Percentiles rank a stretch among this genome's conserved stretches.
These are phyloP conservation scores for Paecilomyces sp. DNA, from an alignment of 2,329 filamentous ascomycete species.

Conservation along the genomic window DNA sequence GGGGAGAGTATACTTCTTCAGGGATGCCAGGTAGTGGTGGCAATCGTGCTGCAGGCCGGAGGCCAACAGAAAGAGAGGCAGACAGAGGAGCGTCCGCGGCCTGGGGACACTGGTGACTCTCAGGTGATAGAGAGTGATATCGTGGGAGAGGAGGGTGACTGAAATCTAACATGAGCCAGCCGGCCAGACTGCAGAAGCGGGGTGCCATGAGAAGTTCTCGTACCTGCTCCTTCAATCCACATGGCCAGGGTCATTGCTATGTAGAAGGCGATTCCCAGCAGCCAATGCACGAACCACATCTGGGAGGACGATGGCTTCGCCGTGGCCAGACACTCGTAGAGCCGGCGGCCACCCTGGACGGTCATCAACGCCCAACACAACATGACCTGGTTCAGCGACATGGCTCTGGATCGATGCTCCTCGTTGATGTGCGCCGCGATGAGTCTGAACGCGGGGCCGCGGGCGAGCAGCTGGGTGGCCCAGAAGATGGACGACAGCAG, in stretches of 20 bases:
- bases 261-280: slow-evolving; percentile 74
- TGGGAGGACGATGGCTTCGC: slow-evolving; percentile 60
- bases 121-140: slow-evolving; percentile 26
- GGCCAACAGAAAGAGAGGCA: slow-evolving; percentile 61
- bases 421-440: slow-evolving; percentile 38
- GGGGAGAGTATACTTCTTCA: slow-evolving; percentile 80
- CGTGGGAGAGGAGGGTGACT: slow-evolving; percentile 27
- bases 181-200: not conserved
- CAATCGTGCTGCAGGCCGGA: slow-evolving; percentile 69
- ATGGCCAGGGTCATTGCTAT: slow-evolving; percentile 63
- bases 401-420: slow-evolving; percentile 34
- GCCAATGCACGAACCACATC: slow-evolving; percentile 84
- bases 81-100: slow-evolving; percentile 48
- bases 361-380: slow-evolving; percentile 67
- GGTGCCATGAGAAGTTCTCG: slow-evolving; percentile 16
- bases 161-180: slow-evolving; percentile 3
- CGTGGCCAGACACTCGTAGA: slow-evolving; percentile 66
- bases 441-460: slow-evolving; percentile 48
- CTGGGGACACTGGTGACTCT: slow-evolving; percentile 33
- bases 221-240: slow-evolving; percentile 78
- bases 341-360: slow-evolving; percentile 64
- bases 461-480: slow-evolving; percentile 54
- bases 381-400: slow-evolving; percentile 56
- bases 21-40: slow-evolving; percentile 60
- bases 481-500: slow-evolving; percentile 66